Evolutionary conservation across 2,329 filamentous ascomycete genomes (phyloP).

Genomic region (Trichoderma lentiforme): DNA sequence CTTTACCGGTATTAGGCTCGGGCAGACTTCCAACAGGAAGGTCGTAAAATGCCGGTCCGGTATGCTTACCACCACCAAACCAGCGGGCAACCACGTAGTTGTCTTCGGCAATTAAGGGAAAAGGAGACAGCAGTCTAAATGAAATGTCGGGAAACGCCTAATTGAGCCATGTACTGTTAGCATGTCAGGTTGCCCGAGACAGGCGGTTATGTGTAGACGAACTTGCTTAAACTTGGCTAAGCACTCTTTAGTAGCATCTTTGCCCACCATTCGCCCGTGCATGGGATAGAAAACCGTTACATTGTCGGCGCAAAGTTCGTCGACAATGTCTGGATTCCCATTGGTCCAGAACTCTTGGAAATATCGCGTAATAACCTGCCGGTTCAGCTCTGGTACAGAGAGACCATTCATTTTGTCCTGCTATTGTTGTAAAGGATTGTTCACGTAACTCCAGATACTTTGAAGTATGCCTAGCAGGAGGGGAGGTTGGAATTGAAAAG

Average conservation of each 20-base stretch:
- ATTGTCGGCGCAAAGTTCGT: constrained; percentile 19
- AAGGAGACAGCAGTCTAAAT: not conserved
- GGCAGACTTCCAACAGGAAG: constrained; percentile 17
- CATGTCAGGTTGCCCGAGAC: not conserved
- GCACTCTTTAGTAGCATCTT: constrained; percentile 15
- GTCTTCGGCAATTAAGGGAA: constrained; percentile 12
- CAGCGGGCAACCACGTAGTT: constrained; percentile 20
- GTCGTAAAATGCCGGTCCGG: constrained; percentile 20
- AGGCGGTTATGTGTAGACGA: not conserved
- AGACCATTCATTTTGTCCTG: not conserved
- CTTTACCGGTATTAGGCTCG: constrained; percentile 17
- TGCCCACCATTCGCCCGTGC: constrained; percentile 19
- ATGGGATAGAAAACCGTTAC: constrained; percentile 20
- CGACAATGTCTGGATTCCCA: constrained; percentile 18
- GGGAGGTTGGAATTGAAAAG: not conserved
- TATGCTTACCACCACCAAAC: constrained; percentile 21
- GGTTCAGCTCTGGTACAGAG: constrained; percentile 3
- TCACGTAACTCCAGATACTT: not conserved
- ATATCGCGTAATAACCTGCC: not conserved
- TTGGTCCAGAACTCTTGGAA: constrained; percentile 22
- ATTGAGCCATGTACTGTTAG: not conserved
- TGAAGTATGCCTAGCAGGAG: not conserved
- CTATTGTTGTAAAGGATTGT: not conserved
- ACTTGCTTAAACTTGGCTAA: constrained; percentile 19
- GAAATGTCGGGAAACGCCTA: not conserved